Evolutionary conservation across 164 flowering plant genomes (phyloP), one percentile per base, ranked within the genome.

Genomic region (Vitis labrusca): DNA sequence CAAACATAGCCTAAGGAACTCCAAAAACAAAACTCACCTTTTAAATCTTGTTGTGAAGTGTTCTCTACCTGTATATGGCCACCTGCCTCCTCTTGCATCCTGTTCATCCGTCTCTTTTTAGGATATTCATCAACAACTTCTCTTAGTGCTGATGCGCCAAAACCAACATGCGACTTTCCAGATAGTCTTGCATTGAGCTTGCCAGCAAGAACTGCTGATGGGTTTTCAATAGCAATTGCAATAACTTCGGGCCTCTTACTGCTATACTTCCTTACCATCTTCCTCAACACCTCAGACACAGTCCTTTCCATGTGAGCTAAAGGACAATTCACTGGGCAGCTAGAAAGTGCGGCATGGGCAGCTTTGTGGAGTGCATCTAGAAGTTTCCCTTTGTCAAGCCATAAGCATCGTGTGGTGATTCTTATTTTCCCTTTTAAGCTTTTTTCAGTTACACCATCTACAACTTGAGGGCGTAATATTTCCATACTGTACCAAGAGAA

Each of bases 341-440:
- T 92, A 27, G 97, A 88, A 60, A 96, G 80, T 57, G 97, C 83
- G 71, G 97, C 99, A 86, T 91, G 95, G 16, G 98, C 94, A 77
- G 99, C 97, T 82, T 87, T 91, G 65, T 93, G 76, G 16, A 96
- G 90, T 10, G 97, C 97, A 83, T 93, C 98, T 67, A 93, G 71
- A 65, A 96, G 97, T 82, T 89, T 96, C 54, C 98, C 99, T 78
- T 91, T 93, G 77, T 96, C 99, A 62, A 96, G 91, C 99, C 99
- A 96, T 75, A 96, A 81, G 79, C 99, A 93, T 32, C 99, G 89
- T 10, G 99, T 96, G 11, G 97, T 88, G 65, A 96, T 93, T 85
- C 83, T 88, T 70, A 93, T 89, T 80, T 93, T 96, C 60, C 97
- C 99, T 82, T 90, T 92, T 64, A 96, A 58, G 69, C 72, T 74